Conservation (phyloP, 805 yeast genomes). For the Starmerella floricola region DNA sequence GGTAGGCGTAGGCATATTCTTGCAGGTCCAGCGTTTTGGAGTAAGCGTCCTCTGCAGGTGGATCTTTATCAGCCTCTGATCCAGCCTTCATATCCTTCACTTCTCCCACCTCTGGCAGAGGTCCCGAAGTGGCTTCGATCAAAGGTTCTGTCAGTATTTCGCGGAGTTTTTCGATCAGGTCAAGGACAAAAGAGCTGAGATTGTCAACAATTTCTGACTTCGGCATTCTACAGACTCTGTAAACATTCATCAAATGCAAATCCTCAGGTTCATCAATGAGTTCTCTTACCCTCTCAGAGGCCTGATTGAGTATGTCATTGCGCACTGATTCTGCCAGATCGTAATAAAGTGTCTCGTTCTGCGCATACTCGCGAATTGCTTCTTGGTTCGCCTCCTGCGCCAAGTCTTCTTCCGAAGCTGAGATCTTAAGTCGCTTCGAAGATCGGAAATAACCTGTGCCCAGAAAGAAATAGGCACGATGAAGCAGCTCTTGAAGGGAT, state of each 20-base stretch:
- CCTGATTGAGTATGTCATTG: slow-evolving; percentile 37
- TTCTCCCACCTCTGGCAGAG: slow-evolving; percentile 1
- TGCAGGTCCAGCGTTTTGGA: slow-evolving; percentile 62
- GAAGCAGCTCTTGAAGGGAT: slow-evolving; percentile 32
- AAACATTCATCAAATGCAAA: slow-evolving; percentile 4
- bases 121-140: slow-evolving; percentile 10
- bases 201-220: slow-evolving; percentile 12
- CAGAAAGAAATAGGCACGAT: slow-evolving; percentile 63
- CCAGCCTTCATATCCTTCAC: too few relatives aligned
- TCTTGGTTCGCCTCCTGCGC: slow-evolving; percentile 16
- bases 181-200: slow-evolving; percentile 10
- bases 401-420: slow-evolving; percentile 11
- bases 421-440: slow-evolving; percentile 21
- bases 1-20: slow-evolving; percentile 40
- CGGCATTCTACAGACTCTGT: slow-evolving; percentile 3
- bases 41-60: slow-evolving; percentile 54
- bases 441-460: slow-evolving; percentile 28
- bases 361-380: slow-evolving; percentile 26
- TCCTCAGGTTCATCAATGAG: slow-evolving; percentile 8
- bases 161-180: slow-evolving; percentile 9
- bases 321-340: slow-evolving; percentile 52
- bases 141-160: slow-evolving; percentile 14
- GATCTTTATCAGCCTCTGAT: slow-evolving; percentile 40
- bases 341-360: slow-evolving; percentile 43
- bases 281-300: slow-evolving; percentile 25